Evolutionary conservation across 169 alveolate species (phyloP), one percentile per base, ranked within the genome.

Genomic region (Perkinsus chesapeaki): DNA sequence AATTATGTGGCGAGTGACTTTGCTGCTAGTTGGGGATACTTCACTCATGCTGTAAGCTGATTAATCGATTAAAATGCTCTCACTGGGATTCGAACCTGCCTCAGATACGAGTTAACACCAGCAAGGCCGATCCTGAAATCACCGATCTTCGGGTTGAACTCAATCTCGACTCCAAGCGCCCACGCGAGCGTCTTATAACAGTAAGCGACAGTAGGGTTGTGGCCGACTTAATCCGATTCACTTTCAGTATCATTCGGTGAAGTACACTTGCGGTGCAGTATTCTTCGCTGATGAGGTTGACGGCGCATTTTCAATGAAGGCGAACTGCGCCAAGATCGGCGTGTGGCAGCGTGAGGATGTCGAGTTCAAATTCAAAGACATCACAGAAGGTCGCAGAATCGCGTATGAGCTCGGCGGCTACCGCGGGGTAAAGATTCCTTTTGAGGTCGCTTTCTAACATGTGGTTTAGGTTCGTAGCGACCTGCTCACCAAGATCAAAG

Each of bases 391-490:
- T 1, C 82, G 82, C 3, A 7, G 82, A 0, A 60, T 60, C 31
- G 82, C 82, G 37, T 60, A 60, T 60, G 82, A 60, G 82, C 82
- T 60, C 82, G 82, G 82, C 82, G 82, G 82, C 31, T 60, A 60
- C 23, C 82, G 82, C 12, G 82, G 82, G 82, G 82, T 60, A 60
- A 34, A 7, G 31, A 1, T 60, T 1, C 82, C 82, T 16, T 27
- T 27, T 20, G 23, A 7, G 12, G 82, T 60, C 37, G 82, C 31
- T 16, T 9, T 60, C 82, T 60, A 27, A 5, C 82, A n/a, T n/a
- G n/a, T n/a, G n/a, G n/a, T n/a, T n/a, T n/a, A 60, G 82, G 82
- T 60, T 23, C 82, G 82, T 5, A 23, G 31, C 31, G 82, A 60
- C 7, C 31, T 60, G 0, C 31, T 60, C 36, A 60, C 82, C 36